Conservation (phyloP, 352 stramenopile species). For the Albugo candida region DNA sequence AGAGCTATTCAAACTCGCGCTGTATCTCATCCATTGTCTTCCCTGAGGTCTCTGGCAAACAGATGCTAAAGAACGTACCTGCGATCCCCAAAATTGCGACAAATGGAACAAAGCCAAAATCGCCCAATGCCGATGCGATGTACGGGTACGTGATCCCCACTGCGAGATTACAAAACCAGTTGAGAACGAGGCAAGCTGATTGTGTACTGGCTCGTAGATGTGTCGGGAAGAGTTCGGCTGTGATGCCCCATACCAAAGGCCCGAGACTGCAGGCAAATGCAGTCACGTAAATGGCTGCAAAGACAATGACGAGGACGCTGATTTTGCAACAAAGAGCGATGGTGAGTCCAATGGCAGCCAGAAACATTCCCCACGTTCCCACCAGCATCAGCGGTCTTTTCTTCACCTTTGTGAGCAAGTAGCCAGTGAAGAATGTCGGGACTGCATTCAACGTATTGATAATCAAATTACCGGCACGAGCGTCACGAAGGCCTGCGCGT, state of each 20-base stretch:
- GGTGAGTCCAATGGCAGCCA: slow-evolving; percentile 11
- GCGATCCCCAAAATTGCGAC: slow-evolving; percentile 20
- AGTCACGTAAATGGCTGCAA: slow-evolving; percentile 13
- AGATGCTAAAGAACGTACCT: slow-evolving; percentile 18
- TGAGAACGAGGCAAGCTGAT: slow-evolving; percentile 17
- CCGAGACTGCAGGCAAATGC: slow-evolving; percentile 23
- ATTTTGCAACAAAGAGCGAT: slow-evolving; percentile 11
- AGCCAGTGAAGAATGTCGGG: slow-evolving; percentile 2
- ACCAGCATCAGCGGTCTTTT: slow-evolving; percentile 13
- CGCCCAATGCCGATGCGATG: slow-evolving; percentile 12
- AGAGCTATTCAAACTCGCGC: slow-evolving; percentile 1
- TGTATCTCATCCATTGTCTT: slow-evolving; percentile 51
- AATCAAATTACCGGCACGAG: slow-evolving; percentile 7
- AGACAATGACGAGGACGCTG: slow-evolving; percentile 9
- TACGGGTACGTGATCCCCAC: slow-evolving; percentile 24
- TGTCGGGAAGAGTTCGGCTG: slow-evolving; percentile 34
- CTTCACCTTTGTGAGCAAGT: slow-evolving; percentile 3
- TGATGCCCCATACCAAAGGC: slow-evolving; percentile 39
- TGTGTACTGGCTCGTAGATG: slow-evolving; percentile 22
- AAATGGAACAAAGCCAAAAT: slow-evolving; percentile 25
- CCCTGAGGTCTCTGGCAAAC: slow-evolving; percentile 32
- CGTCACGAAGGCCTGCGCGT: slow-evolving; percentile 5
- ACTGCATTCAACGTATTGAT: slow-evolving; percentile 8
- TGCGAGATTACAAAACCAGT: slow-evolving; percentile 25
- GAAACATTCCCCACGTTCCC: slow-evolving; percentile 7